Conservation (phyloP, 2,329 filamentous ascomycete genomes). For the Verticillium tricorpus region DNA sequence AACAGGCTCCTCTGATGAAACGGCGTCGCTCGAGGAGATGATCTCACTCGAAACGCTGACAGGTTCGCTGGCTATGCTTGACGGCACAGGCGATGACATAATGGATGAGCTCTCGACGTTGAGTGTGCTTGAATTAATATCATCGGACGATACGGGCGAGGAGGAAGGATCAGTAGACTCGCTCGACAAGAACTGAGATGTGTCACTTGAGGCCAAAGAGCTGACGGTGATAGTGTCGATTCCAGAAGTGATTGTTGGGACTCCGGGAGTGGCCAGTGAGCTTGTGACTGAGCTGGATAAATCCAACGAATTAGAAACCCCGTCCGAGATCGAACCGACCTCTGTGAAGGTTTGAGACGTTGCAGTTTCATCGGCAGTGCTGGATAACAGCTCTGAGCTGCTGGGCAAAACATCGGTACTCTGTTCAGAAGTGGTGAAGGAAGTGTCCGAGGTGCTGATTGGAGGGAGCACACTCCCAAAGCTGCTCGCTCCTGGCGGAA, state of each 20-base stretch:
- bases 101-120: neutral
- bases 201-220: neutral
- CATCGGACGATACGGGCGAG: neutral
- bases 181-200: neutral
- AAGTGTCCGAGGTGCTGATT: neutral
- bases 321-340: too few species aligned
- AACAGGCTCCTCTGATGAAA: neutral
- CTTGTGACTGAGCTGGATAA: too few species aligned
- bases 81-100: neutral
- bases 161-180: neutral
- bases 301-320: too few species aligned
- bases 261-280: neutral
- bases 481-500: neutral
- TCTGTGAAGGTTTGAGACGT: too few species aligned
- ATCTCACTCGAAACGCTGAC: neutral
- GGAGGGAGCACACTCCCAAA: neutral
- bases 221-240: neutral
- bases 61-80: neutral
- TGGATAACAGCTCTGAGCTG: too few species aligned
- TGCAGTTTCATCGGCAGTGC: too few species aligned
- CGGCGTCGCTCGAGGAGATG: neutral
- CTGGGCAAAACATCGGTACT: neutral
- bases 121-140: neutral
- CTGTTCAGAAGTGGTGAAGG: neutral
- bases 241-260: neutral